Base-by-base conservation (phyloP, 176 grass and related monocot genomes). In the Carex littledalei region DNA sequence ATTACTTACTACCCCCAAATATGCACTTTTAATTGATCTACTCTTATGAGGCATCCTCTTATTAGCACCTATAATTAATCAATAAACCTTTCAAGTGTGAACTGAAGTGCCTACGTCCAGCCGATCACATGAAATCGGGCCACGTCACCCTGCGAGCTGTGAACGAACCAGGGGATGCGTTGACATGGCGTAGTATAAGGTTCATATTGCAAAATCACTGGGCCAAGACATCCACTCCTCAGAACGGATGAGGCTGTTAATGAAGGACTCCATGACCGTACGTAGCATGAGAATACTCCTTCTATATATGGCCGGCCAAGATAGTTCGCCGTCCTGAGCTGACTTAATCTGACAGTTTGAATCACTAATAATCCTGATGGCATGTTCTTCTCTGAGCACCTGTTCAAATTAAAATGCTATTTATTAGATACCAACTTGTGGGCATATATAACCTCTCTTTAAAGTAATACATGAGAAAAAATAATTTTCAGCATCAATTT, bases 221-320 rank as follows among this genome's bases (percentile, higher is more conserved):
- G 87, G 62, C 93, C 90, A 95, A 0, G 82, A 84, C 87, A 86
- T 90, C 83, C 87, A 96, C 17, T 91, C 94, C 17, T 86, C 83
- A 3, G 91, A 87, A 71, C 62, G 71, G 76, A 96, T 84, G 82
- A 88, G 85, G 54, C 86, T 83, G 41, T 86, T 91, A 55, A 93
- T 93, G 62, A 62, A 68, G 64, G 89, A 89, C 80, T 91, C 91
- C 91, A 96, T 96, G 79, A 93, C 74, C 7, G 93, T n/a, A n/a
- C 26, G 26, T 87, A 10, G 85, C 86, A 26, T 85, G 71, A 4
- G 94, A 88, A 68, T 45, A 88, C 57, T 82, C 66, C 87, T 87
- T 90, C 91, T 91, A 96, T n/a, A n/a, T n/a, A n/a, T 0, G 94
- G 94, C 0, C 91, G 82, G 50, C 94, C 94, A 49, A 96, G 91